These are phyloP conservation scores for Pseudoneurospora amorphoporcata DNA, from an alignment of 495 filamentous ascomycete species.

Conservation along the genomic window DNA sequence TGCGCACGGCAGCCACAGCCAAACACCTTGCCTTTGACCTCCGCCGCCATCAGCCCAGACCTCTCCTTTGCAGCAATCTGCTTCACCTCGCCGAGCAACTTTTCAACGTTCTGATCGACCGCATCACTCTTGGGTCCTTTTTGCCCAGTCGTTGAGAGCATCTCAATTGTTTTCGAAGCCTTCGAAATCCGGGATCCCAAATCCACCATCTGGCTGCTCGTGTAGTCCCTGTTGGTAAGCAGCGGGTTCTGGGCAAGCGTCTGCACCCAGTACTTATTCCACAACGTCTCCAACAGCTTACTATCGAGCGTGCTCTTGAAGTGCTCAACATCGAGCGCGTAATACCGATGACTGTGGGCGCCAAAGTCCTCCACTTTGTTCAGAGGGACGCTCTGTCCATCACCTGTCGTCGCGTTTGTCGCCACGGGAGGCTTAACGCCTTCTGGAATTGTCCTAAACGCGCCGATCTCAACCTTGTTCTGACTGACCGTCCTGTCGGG, in stretches of 20 bases:
- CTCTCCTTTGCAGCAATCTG: conserved; percentile 81
- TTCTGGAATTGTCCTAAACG: conserved; percentile 84
- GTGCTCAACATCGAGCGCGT: conserved; percentile 79
- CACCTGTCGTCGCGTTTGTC: conserved; percentile 24
- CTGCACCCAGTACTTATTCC: conserved; percentile 99
- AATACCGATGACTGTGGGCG: conserved; percentile 82
- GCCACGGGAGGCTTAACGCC: conserved; percentile 47
- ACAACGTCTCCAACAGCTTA: conserved; percentile 74
- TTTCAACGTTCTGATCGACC: conserved; percentile 51
- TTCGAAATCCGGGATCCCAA: conserved; percentile 68
- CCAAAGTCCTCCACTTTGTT: conserved; percentile 94
- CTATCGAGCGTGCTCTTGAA: conserved; percentile 88
- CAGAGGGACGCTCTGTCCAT: conserved; percentile 68
- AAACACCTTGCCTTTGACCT: conserved; percentile 82
- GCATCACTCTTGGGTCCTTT: not conserved
- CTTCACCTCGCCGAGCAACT: conserved; percentile 67
- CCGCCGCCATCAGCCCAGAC: conserved; percentile 68
- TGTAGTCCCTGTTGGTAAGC: conserved; percentile 86
- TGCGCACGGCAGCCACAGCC: conserved; percentile 1
- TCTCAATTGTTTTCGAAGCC: conserved; percentile 27
- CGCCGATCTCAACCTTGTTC: conserved; percentile 94
- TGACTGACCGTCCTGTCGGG: conserved; percentile 92
- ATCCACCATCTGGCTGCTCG: conserved; percentile 85
- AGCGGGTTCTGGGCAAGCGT: conserved; percentile 94
- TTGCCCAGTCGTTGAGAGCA: not conserved